Conservation (phyloP, 2,329 filamentous ascomycete genomes). For the Biscogniauxia sp. region DNA sequence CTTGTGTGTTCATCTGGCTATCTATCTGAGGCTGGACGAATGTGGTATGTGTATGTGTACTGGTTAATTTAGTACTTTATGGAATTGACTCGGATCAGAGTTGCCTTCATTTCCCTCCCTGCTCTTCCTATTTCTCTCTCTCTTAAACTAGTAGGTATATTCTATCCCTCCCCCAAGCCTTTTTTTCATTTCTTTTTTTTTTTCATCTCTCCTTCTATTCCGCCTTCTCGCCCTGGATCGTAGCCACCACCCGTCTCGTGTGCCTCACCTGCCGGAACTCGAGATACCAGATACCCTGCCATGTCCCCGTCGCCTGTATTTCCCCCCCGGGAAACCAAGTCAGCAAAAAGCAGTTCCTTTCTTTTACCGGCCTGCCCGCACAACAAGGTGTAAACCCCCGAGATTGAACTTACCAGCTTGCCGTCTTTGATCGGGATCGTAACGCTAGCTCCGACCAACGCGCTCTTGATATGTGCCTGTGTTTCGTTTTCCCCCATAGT, state of each 20-base stretch:
- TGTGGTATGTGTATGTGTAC: neutral
- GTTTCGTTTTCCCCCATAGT: neutral
- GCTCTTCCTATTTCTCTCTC: neutral
- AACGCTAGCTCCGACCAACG: constrained; percentile 82
- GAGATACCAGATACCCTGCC: constrained; percentile 92
- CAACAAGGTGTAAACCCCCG: no score
- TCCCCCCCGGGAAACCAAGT: no score
- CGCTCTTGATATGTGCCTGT: constrained; percentile 88
- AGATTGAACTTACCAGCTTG: constrained; percentile 54
- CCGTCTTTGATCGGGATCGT: constrained; percentile 90
- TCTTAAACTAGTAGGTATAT: neutral
- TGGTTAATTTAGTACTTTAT: neutral
- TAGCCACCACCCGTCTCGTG: constrained; percentile 79
- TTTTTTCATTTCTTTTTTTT: neutral
- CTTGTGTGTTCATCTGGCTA: neutral
- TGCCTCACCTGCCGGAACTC: constrained; percentile 82
- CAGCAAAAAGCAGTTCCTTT: constrained; percentile 8
- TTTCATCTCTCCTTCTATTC: constrained; percentile 19
- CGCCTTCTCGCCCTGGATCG: constrained; percentile 83
- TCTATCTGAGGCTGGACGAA: neutral
- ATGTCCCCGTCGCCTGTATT: constrained; percentile 59
- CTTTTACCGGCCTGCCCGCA: neutral
- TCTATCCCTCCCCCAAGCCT: neutral
- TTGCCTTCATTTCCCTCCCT: no score
- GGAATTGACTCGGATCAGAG: neutral